These are phyloP conservation scores for Komagataea norvegica DNA, from an alignment of 1,139 yeast genomes.

Conservation along the genomic window DNA sequence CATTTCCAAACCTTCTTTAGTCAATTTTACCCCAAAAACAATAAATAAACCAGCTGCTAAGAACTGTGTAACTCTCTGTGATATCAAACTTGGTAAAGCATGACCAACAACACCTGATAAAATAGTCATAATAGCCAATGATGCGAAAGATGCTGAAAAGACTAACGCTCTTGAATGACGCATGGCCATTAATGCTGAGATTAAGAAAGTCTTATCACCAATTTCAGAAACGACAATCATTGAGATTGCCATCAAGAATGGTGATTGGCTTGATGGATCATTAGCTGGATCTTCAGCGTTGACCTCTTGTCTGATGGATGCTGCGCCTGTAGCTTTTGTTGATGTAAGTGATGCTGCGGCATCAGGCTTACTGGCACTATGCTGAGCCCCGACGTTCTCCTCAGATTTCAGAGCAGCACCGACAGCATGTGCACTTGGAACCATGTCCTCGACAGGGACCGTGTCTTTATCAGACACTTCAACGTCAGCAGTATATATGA, in stretches of 20 bases:
- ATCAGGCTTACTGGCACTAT: too few species aligned
- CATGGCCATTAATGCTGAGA: slow-evolving; percentile 99
- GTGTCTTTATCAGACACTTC: too few species aligned
- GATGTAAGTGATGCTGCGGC: neutral
- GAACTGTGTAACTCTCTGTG: slow-evolving; percentile 74
- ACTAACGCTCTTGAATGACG: slow-evolving; percentile 78
- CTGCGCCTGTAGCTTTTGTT: too few species aligned
- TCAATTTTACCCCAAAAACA: slow-evolving; percentile 73
- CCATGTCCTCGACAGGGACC: too few species aligned
- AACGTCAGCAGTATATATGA: too few species aligned
- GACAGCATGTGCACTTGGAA: too few species aligned
- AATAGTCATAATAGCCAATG: slow-evolving; percentile 85
- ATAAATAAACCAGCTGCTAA: slow-evolving; percentile 78
- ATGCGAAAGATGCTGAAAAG: slow-evolving; percentile 81
- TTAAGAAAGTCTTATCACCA: slow-evolving; percentile 94
- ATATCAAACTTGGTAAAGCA: slow-evolving; percentile 77
- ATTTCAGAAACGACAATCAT: slow-evolving; percentile 94
- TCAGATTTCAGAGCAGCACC: too few species aligned
- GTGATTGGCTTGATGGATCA: slow-evolving; percentile 21
- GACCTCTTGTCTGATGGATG: too few species aligned
- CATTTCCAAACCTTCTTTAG: slow-evolving; percentile 81
- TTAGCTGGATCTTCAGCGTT: slow-evolving; percentile 2
- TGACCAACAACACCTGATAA: slow-evolving; percentile 90
- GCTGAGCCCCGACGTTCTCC: too few species aligned
- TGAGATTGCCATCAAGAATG: slow-evolving; percentile 63